Percentiles rank a stretch among this genome's conserved stretches.
Evolutionary conservation across 2,329 filamentous ascomycete genomes (phyloP).

Genomic region (Venturia nashicola): DNA sequence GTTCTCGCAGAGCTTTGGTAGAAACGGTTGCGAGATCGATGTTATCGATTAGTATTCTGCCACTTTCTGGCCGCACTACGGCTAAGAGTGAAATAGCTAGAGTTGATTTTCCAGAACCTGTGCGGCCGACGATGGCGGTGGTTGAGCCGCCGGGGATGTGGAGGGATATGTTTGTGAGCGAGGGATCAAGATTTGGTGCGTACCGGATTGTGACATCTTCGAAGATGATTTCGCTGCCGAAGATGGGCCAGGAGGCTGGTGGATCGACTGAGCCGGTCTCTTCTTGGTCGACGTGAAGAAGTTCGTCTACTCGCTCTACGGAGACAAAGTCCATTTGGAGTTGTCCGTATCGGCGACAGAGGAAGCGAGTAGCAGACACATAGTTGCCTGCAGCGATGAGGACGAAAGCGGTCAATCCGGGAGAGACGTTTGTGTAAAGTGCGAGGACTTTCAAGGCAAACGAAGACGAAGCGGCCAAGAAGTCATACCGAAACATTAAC

Average conservation of each 20-base stretch:
- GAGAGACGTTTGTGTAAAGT: conserved; percentile 59
- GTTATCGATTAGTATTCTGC: conserved; percentile 46
- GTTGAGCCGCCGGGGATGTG: conserved; percentile 66
- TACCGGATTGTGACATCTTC: conserved; percentile 69
- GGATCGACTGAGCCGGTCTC: conserved; percentile 53
- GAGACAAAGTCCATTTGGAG: conserved; percentile 89
- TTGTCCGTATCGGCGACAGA: conserved; percentile 72
- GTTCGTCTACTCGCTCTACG: conserved; percentile 73
- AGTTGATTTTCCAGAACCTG: conserved; percentile 66
- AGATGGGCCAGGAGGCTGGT: conserved; percentile 65
- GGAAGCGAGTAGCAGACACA: conserved; percentile 55
- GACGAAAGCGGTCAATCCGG: conserved; percentile 74
- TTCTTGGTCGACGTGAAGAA: conserved; percentile 69
- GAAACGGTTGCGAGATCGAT: conserved; percentile 48
- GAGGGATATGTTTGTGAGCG: conserved; percentile 56
- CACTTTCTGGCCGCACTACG: conserved; percentile 37
- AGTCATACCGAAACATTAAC: conserved; percentile 69
- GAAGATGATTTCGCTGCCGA: conserved; percentile 61
- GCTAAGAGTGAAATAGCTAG: conserved; percentile 47
- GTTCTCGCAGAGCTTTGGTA: conserved; percentile 45
- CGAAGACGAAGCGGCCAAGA: conserved; percentile 59
- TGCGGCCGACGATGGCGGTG: conserved; percentile 69
- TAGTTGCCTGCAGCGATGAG: conserved; percentile 57
- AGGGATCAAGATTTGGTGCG: conserved; percentile 62
- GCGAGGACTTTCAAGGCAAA: conserved; percentile 64